A percentile compares a stretch with the other conserved stretches of the same genome.
These are phyloP conservation scores for Alliaria petiolata DNA, from an alignment of 345 rosid genomes.

Conservation along the genomic window DNA sequence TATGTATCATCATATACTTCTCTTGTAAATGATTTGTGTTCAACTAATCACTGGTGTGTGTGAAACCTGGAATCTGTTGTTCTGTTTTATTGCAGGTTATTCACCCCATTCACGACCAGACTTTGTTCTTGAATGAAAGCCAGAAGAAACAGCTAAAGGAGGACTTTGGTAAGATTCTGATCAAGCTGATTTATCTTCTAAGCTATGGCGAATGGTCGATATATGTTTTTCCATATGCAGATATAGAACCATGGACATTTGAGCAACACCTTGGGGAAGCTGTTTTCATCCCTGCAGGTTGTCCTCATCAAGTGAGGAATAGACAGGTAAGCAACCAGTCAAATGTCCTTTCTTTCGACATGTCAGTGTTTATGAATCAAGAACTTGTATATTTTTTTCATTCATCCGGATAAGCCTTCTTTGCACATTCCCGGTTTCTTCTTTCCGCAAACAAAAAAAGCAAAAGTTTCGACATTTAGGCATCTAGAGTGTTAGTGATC, in stretches of 20 bases:
- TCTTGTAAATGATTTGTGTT: constrained; percentile 1
- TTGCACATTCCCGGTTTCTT: background rate
- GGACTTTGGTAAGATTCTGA: constrained; percentile 50
- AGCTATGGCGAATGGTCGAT: background rate
- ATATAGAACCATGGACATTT: constrained; percentile 40
- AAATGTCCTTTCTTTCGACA: no score
- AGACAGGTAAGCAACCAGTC: constrained; percentile 11
- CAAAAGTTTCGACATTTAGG: background rate
- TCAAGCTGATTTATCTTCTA: background rate
- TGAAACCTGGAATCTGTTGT: constrained; percentile 16
- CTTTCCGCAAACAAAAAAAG: background rate
- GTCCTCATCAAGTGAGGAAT: constrained; percentile 40
- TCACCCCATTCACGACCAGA: constrained; percentile 78
- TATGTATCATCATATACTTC: constrained; percentile 6
- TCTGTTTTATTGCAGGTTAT: constrained; percentile 47
- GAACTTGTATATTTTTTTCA: background rate
- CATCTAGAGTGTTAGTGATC: background rate
- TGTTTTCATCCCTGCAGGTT: constrained; percentile 36
- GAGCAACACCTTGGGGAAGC: constrained; percentile 35
- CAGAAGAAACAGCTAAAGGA: constrained; percentile 76
- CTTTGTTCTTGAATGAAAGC: constrained; percentile 49
- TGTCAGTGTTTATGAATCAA: background rate
- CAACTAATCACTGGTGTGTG: background rate
- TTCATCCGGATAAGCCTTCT: background rate
- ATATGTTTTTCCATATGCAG: constrained; percentile 1